phyloP scores from a whole-genome alignment of 73 alveolate genomes.

The Breviolum minutum region DNA sequence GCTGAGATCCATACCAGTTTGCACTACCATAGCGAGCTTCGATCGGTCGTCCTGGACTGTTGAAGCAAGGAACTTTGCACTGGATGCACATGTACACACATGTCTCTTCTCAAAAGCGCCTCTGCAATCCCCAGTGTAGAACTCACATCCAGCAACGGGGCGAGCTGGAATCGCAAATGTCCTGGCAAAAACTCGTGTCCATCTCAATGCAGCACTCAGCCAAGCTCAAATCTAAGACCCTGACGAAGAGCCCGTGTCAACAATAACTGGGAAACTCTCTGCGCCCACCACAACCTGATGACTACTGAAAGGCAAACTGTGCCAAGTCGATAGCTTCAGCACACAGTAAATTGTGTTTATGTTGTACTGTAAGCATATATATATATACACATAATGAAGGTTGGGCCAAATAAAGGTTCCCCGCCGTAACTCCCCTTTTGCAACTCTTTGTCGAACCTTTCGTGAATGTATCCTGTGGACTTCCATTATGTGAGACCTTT shows the following conservation, averaged over 20 bases:
- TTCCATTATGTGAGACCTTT: too few relatives aligned
- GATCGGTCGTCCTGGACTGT: background rate
- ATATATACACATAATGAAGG: too few relatives aligned
- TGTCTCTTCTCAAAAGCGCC: background rate
- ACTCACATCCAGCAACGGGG: slow-evolving; percentile 3
- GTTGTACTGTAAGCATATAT: too few relatives aligned
- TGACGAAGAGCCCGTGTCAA: slow-evolving; percentile 47
- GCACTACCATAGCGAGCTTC: slow-evolving; percentile 53
- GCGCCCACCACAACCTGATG: slow-evolving; percentile 8
- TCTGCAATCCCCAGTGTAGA: slow-evolving; percentile 25
- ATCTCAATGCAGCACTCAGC: background rate
- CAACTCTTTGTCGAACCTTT: too few relatives aligned
- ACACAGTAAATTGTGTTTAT: too few relatives aligned
- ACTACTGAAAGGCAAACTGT: background rate
- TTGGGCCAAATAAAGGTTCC: too few relatives aligned
- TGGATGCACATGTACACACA: background rate
- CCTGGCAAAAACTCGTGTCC: background rate
- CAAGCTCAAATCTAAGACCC: background rate
- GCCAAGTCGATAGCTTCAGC: too few relatives aligned
- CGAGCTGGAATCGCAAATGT: slow-evolving; percentile 46
- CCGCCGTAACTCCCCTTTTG: too few relatives aligned
- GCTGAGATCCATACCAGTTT: background rate
- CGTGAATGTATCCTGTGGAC: too few relatives aligned
- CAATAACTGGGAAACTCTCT: slow-evolving; percentile 21
- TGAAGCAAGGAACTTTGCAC: background rate